Evolutionary conservation across 1,139 yeast genomes (phyloP).

Genomic region (Pichia sp.): DNA sequence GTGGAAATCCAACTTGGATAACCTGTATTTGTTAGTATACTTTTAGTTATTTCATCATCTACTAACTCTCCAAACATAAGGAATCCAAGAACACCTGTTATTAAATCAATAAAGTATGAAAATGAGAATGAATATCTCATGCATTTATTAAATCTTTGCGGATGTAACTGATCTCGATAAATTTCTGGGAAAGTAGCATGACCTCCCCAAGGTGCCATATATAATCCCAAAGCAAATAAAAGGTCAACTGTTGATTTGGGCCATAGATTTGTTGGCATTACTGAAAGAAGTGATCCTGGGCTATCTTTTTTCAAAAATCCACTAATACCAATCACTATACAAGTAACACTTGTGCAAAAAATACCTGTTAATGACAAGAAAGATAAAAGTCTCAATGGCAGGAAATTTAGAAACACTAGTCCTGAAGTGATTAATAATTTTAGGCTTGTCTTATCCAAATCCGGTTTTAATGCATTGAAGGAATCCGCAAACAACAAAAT

Average conservation of each 20-base stretch:
- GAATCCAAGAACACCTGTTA: slow-evolving; percentile 76
- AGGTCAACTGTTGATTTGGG: slow-evolving; percentile 38
- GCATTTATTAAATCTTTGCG: slow-evolving; percentile 42
- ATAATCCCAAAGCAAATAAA: slow-evolving; percentile 44
- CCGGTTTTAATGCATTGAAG: slow-evolving; percentile 57
- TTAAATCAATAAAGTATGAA: slow-evolving; percentile 61
- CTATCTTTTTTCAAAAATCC: slow-evolving; percentile 40
- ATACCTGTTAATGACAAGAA: slow-evolving; percentile 71
- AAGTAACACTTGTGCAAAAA: slow-evolving; percentile 56
- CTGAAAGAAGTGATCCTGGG: slow-evolving; percentile 43
- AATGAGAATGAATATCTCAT: slow-evolving; percentile 53
- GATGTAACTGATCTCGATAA: slow-evolving; percentile 49
- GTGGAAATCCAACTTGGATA: slow-evolving; percentile 65
- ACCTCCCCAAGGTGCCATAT: slow-evolving; percentile 60
- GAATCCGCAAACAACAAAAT: slow-evolving; percentile 82
- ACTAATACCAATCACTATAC: slow-evolving; percentile 48
- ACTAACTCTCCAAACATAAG: slow-evolving; percentile 79
- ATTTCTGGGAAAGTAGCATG: slow-evolving; percentile 58
- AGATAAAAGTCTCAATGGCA: slow-evolving; percentile 70
- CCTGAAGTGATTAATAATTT: slow-evolving; percentile 42
- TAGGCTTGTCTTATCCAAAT: slow-evolving; percentile 35
- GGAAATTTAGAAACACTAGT: slow-evolving; percentile 55
- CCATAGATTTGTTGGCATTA: slow-evolving; percentile 38
- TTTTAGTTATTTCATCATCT: slow-evolving; percentile 77
- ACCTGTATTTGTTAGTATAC: slow-evolving; percentile 59